phyloP scores from a whole-genome alignment of 1,284 basidiomycete genomes.

The Mrakiaceae sp. region DNA sequence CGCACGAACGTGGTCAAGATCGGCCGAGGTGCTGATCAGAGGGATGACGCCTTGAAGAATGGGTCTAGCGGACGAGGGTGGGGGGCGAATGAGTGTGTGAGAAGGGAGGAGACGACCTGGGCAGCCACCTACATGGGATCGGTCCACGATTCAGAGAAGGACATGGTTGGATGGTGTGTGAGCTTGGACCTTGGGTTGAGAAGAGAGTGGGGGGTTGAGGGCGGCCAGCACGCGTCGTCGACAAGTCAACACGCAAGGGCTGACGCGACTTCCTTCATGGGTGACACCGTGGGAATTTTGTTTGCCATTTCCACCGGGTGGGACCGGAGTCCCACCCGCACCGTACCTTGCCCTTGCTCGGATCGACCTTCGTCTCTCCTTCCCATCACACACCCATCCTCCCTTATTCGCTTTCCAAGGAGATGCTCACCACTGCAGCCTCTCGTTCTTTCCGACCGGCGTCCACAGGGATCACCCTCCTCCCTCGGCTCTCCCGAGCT shows the following conservation, averaged over 20 bases:
- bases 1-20: conserved; percentile 9
- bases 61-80: neutral
- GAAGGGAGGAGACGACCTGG: too few species aligned
- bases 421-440: too few species aligned
- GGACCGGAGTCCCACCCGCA: neutral
- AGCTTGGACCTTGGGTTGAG: too few species aligned
- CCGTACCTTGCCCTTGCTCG: neutral
- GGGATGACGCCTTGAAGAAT: conserved; percentile 11
- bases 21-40: conserved; percentile 3
- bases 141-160: conserved; percentile 1
- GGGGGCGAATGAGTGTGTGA: too few species aligned
- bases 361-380: neutral
- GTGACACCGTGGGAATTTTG: too few species aligned
- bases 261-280: too few species aligned
- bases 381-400: neutral
- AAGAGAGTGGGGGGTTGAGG: neutral
- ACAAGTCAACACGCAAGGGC: neutral
- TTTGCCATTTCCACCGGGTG: neutral
- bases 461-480: too few species aligned
- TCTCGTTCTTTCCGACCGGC: neutral
- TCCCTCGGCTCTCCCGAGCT: neutral
- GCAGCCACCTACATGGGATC: neutral
- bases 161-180: neutral
- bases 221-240: neutral
- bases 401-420: neutral